phyloP scores from a whole-genome alignment of 495 filamentous ascomycete species.

The Extremus antarcticus region DNA sequence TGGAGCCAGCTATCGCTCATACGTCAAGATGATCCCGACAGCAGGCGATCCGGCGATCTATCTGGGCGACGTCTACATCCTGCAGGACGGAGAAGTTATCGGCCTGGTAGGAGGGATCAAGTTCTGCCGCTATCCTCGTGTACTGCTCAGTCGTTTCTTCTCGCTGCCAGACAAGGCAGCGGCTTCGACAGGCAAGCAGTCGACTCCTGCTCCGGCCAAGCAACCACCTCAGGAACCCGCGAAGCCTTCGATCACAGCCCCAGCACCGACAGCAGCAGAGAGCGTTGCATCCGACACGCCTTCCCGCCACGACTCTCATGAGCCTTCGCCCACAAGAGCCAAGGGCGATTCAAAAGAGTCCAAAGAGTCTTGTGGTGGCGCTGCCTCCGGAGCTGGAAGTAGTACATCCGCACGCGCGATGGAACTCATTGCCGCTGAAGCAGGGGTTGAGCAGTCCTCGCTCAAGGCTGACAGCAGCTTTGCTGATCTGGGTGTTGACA shows the following conservation, averaged over 20 bases:
- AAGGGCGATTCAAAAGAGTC: slow-evolving; percentile 2
- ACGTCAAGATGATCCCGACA: slow-evolving; percentile 33
- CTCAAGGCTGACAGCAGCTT: slow-evolving; percentile 5
- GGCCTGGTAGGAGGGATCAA: slow-evolving; percentile 31
- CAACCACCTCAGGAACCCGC: not conserved
- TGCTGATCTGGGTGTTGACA: slow-evolving; percentile 6
- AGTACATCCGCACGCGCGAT: slow-evolving; percentile 7
- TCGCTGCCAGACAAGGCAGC: slow-evolving; percentile 19
- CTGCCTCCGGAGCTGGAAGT: not conserved
- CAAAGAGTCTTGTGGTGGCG: not conserved
- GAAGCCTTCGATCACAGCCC: too few species aligned
- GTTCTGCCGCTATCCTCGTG: slow-evolving; percentile 35
- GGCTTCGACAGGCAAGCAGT: not conserved
- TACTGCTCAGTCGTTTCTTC: slow-evolving; percentile 30
- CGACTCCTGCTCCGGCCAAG: slow-evolving; percentile 1
- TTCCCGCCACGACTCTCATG: slow-evolving; percentile 10
- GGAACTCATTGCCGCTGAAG: slow-evolving; percentile 7
- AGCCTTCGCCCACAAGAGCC: slow-evolving; percentile 5
- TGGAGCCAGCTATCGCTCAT: slow-evolving; percentile 29
- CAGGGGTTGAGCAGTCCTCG: not conserved
- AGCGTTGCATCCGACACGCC: not conserved
- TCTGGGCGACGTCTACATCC: slow-evolving; percentile 34
- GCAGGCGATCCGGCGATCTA: slow-evolving; percentile 27
- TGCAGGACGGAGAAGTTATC: slow-evolving; percentile 32
- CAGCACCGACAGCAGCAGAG: not conserved